These are phyloP conservation scores for Wickerhamomyces silvicola DNA, from an alignment of 805 yeast species.

Conservation along the genomic window DNA sequence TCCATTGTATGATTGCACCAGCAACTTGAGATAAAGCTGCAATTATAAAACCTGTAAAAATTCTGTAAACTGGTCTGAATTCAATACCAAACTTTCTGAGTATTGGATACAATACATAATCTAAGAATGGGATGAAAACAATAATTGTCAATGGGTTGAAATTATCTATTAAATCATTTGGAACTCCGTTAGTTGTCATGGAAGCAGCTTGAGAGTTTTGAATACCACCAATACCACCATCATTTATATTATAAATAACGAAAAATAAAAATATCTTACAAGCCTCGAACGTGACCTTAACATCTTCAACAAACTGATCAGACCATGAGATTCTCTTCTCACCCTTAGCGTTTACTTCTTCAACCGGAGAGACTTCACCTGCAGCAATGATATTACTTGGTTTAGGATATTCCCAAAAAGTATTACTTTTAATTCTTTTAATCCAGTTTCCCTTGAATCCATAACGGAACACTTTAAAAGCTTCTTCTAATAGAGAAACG, in stretches of 20 bases:
- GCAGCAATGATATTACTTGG: slow-evolving; percentile 33
- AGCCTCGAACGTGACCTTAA: slow-evolving; percentile 52
- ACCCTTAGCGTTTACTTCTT: slow-evolving; percentile 1
- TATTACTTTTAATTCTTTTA: slow-evolving; percentile 29
- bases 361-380: slow-evolving; percentile 13
- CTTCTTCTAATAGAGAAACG: slow-evolving; percentile 34
- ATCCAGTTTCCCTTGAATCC: slow-evolving; percentile 35
- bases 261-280: slow-evolving; percentile 67
- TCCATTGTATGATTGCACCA: slow-evolving; percentile 57
- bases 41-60: slow-evolving; percentile 58
- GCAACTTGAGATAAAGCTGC: slow-evolving; percentile 30
- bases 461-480: slow-evolving; percentile 34
- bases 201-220: slow-evolving; percentile 47
- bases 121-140: slow-evolving; percentile 64
- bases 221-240: slow-evolving; percentile 47
- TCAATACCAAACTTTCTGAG: slow-evolving; percentile 40
- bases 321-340: slow-evolving; percentile 37
- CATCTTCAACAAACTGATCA: slow-evolving; percentile 66
- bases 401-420: slow-evolving; percentile 48
- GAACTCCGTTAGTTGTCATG: slow-evolving; percentile 66
- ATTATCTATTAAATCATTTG: slow-evolving; percentile 70
- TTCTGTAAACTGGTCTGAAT: slow-evolving; percentile 64
- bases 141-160: slow-evolving; percentile 68
- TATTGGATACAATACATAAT: slow-evolving; percentile 45
- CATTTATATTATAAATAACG: slow-evolving; percentile 67